A percentile compares a stretch with the other conserved stretches of the same genome.
Evolutionary conservation across 805 yeast species (phyloP).

Genomic region (Starmerella sp.): DNA sequence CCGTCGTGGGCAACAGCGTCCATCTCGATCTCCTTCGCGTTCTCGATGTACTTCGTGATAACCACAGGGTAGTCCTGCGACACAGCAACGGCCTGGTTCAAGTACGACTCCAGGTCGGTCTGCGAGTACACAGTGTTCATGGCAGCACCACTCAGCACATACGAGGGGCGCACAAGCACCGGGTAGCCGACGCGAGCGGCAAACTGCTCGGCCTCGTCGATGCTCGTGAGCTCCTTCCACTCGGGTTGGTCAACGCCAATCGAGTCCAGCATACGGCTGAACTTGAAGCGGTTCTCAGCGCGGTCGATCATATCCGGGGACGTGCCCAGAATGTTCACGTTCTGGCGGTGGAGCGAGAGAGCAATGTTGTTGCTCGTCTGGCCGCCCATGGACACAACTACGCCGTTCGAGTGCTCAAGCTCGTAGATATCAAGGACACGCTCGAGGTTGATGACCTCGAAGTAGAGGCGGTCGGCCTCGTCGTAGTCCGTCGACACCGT

Average conservation of each 20-base stretch:
- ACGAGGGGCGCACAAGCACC: conserved; percentile 93
- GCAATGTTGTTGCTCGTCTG: conserved; percentile 97
- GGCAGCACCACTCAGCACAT: conserved; percentile 96
- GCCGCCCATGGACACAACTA: conserved; percentile 96
- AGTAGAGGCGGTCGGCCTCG: conserved; percentile 93
- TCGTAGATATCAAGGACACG: conserved; percentile 92
- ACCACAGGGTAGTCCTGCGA: conserved; percentile 98
- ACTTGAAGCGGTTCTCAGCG: conserved; percentile 96
- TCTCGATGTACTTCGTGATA: conserved; percentile 89
- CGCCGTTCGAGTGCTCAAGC: conserved; percentile 81
- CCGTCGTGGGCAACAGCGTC: conserved; percentile 97
- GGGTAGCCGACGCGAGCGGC: conserved; percentile 89
- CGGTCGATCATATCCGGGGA: conserved; percentile 97
- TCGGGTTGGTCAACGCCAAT: conserved; percentile 98
- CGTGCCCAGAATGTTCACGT: conserved; percentile 91
- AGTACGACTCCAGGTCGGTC: conserved; percentile 76
- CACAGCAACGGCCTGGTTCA: conserved; percentile 91
- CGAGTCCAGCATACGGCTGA: conserved; percentile 90
- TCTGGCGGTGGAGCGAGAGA: conserved; percentile 79
- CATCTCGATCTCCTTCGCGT: conserved; percentile 97
- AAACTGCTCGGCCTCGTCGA: conserved; percentile 83
- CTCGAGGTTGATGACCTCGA: conserved; percentile 89
- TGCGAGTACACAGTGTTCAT: conserved; percentile 92
- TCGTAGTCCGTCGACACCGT: conserved; percentile 98
- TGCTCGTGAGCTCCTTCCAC: conserved; percentile 93